Evolutionary conservation across 2,329 filamentous ascomycete genomes (phyloP).

Genomic region (Hypoxylon rubiginosum): DNA sequence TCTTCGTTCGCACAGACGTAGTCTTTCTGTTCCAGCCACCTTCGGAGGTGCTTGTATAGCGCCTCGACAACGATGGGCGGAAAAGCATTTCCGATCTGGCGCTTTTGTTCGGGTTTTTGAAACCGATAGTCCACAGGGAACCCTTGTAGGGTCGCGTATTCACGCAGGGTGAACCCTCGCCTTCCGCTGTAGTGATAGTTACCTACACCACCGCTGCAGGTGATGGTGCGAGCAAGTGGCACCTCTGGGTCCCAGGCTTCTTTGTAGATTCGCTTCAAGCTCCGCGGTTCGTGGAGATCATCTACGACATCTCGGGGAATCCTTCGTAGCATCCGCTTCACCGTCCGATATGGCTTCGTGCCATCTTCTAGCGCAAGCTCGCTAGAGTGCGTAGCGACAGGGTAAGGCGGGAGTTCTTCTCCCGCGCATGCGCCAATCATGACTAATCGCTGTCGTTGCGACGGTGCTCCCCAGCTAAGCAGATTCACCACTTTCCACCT

Average conservation of each 20-base stretch:
- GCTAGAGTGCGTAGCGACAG: constrained; percentile 69
- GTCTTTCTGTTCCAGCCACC: constrained; percentile 62
- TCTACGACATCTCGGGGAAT: constrained; percentile 51
- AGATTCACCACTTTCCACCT: constrained; percentile 74
- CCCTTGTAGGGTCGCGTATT: constrained; percentile 77
- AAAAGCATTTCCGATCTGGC: constrained; percentile 85
- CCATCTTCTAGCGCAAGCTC: constrained; percentile 48
- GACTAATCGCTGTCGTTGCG: constrained; percentile 65
- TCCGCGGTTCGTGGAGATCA: constrained; percentile 57
- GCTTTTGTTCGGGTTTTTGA: constrained; percentile 60
- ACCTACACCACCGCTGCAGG: constrained; percentile 68
- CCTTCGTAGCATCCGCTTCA: constrained; percentile 57
- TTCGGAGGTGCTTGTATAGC: constrained; percentile 63
- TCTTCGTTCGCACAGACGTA: constrained; percentile 46
- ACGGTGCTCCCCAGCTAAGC: constrained; percentile 64
- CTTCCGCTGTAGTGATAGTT: constrained; percentile 76
- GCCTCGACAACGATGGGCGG: constrained; percentile 70
- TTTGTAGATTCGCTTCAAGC: constrained; percentile 48
- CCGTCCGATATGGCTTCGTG: constrained; percentile 59
- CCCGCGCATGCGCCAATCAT: constrained; percentile 75
- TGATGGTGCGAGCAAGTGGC: constrained; percentile 71
- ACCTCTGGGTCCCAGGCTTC: constrained; percentile 61
- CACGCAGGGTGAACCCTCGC: constrained; percentile 74
- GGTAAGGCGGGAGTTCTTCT: constrained; percentile 76
- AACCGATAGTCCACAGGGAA: constrained; percentile 76